Evolutionary conservation across 345 rosid genomes (phyloP).

Genomic region (Syzygium aqueum): DNA sequence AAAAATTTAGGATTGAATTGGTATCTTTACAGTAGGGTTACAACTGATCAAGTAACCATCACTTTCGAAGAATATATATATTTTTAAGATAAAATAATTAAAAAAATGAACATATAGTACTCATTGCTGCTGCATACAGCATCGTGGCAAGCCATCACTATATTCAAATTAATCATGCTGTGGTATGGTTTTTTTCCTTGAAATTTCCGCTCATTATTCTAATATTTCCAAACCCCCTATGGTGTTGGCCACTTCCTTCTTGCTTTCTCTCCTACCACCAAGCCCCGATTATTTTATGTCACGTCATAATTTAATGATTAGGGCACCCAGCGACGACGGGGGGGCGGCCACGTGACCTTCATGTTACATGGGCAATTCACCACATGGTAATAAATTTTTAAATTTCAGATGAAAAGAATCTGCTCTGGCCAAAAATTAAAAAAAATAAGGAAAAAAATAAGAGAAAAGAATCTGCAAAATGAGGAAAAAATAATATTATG

Average conservation of each 20-base stretch:
- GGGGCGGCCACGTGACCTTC: not conserved
- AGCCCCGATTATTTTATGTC: not conserved
- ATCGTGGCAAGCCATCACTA: not conserved
- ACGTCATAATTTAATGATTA: not conserved
- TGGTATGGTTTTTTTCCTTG: not conserved
- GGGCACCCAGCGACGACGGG: not conserved
- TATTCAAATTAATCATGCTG: not conserved
- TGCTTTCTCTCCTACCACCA: not conserved
- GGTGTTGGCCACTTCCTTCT: not conserved
- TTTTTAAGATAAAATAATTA: not conserved
- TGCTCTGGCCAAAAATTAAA: not conserved
- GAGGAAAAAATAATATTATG: not conserved
- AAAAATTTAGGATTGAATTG: no score
- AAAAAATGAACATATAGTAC: not conserved
- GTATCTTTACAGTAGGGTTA: not conserved
- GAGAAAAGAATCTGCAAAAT: not conserved
- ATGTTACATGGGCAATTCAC: not conserved
- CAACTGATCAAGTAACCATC: not conserved
- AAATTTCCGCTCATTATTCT: not conserved
- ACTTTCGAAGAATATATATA: not conserved
- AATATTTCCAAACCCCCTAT: not conserved
- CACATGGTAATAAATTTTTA: not conserved
- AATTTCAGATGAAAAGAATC: not conserved
- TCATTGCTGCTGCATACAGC: not conserved
- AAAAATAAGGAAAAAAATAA: not conserved